Conservation (phyloP, 257 asterid species). For the Primulina tabacum region DNA sequence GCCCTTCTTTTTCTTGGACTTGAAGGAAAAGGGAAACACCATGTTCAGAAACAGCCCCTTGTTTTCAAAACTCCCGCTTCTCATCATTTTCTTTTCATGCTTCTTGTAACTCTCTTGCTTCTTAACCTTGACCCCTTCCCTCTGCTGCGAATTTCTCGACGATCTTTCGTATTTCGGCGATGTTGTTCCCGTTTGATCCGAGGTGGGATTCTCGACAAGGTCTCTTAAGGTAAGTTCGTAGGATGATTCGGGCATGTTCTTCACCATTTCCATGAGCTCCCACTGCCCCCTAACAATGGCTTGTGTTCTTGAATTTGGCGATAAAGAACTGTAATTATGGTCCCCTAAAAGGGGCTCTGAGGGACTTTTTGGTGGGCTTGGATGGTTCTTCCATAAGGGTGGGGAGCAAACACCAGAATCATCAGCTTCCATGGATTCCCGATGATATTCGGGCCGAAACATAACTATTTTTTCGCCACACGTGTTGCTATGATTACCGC, state of each 20-base stretch:
- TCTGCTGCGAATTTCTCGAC: conserved; percentile 20
- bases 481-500: conserved; percentile 5
- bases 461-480: conserved; percentile 32
- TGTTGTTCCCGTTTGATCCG: background rate
- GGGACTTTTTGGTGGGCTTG: conserved; percentile 46
- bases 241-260: conserved; percentile 67
- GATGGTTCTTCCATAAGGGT: conserved; percentile 56
- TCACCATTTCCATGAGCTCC: conserved; percentile 93
- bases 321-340: conserved; percentile 31
- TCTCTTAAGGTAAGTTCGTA: conserved; percentile 72
- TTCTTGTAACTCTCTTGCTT: conserved; percentile 38
- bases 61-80: conserved; percentile 43
- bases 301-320: conserved; percentile 55
- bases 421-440: conserved; percentile 25
- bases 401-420: conserved; percentile 58
- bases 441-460: conserved; percentile 32
- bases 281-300: conserved; percentile 75
- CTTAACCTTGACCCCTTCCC: conserved; percentile 27
- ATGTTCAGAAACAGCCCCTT: conserved; percentile 59
- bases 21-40: conserved; percentile 52
- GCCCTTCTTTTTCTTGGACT: conserved; percentile 39
- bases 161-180: background rate
- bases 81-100: conserved; percentile 24
- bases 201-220: conserved; percentile 51
- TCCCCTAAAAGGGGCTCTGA: conserved; percentile 34